Conservation (phyloP, 208 protist genomes). For the Leishmania mexicana region DNA sequence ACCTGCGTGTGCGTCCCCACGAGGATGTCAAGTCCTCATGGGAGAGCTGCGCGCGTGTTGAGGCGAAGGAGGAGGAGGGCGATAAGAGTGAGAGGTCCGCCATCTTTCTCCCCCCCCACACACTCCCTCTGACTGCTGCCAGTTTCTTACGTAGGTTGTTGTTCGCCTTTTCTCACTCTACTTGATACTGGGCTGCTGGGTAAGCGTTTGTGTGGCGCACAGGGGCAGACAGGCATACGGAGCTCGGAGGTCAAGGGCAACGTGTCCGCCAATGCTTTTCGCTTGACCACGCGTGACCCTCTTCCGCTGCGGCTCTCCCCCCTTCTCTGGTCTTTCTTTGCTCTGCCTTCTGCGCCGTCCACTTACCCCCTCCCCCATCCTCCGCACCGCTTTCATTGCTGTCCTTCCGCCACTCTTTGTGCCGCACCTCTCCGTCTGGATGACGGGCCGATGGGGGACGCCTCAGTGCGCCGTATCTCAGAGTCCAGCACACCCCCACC, state of each 20-base stretch:
- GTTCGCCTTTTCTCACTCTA: background rate
- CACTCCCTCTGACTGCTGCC: background rate
- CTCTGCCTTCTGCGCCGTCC: background rate
- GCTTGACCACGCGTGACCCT: background rate
- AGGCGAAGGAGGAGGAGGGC: background rate
- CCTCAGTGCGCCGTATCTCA: background rate
- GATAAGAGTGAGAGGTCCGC: background rate
- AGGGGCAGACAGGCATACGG: background rate
- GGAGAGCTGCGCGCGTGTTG: background rate
- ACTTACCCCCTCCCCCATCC: background rate
- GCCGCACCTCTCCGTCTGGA: background rate
- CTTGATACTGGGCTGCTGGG: background rate
- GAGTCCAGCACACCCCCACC: background rate
- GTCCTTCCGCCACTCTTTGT: background rate
- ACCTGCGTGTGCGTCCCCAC: background rate
- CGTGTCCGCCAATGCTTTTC: too few relatives aligned
- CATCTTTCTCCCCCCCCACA: background rate
- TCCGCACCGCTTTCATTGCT: background rate
- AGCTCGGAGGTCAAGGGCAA: too few relatives aligned
- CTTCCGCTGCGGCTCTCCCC: background rate
- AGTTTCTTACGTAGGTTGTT: too few relatives aligned
- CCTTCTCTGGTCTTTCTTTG: background rate
- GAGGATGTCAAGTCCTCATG: background rate
- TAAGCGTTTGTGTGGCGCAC: background rate
- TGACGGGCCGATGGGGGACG: background rate